phyloP scores from a whole-genome alignment of 306 rosid genomes.

The Lupinus albus region DNA sequence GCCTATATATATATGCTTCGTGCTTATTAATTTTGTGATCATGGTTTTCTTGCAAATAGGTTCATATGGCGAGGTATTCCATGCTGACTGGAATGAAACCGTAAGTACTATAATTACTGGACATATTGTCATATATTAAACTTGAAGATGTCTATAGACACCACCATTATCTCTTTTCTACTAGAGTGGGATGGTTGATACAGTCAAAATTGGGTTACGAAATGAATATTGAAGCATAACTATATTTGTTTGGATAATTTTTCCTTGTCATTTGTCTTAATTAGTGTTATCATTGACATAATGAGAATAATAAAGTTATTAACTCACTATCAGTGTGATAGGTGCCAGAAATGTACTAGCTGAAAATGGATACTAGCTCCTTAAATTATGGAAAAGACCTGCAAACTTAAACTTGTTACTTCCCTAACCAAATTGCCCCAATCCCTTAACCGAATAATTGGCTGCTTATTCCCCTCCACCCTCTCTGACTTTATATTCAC shows the following conservation, averaged over 20 bases:
- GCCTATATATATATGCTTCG: constrained; percentile 21
- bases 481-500: no score
- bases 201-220: not conserved
- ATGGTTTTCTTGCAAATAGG: constrained; percentile 56
- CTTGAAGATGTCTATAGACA: constrained; percentile 8
- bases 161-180: not conserved
- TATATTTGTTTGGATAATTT: not conserved
- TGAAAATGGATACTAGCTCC: no score
- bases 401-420: no score
- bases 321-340: not conserved
- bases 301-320: not conserved
- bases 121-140: constrained; percentile 32
- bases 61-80: constrained; percentile 98
- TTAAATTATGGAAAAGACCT: no score
- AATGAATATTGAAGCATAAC: constrained; percentile 15
- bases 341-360: no score
- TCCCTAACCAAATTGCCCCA: no score
- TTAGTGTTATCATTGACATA: not conserved
- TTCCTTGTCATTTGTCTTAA: not conserved
- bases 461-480: no score
- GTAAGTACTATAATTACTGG: constrained; percentile 58
- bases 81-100: constrained; percentile 96
- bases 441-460: no score
- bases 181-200: constrained; percentile 20
- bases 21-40: constrained; percentile 31